Percentiles rank a stretch among this genome's conserved stretches.
These are phyloP conservation scores for Bipolaris cookei DNA, from an alignment of 2,329 filamentous ascomycete species.

Conservation along the genomic window DNA sequence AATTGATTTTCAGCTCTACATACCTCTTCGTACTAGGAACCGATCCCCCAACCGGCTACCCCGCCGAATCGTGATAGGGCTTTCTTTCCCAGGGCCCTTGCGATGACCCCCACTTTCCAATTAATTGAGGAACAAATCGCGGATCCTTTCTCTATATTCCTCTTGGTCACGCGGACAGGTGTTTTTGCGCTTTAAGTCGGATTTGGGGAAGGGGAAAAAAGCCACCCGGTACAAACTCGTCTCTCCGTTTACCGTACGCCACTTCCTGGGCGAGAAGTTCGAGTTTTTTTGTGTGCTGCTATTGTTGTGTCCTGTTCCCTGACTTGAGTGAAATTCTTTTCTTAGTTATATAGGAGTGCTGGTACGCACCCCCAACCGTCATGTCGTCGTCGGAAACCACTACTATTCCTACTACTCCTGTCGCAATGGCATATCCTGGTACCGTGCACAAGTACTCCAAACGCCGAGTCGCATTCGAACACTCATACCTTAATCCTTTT, in stretches of 20 bases:
- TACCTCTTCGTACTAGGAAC: too few relatives aligned
- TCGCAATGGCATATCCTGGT: conserved; percentile 45
- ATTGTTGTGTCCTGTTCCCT: too few relatives aligned
- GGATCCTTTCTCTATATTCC: too few relatives aligned
- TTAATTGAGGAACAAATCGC: too few relatives aligned
- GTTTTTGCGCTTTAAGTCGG: background rate
- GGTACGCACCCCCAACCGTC: background rate
- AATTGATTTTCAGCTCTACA: too few relatives aligned
- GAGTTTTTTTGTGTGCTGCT: background rate
- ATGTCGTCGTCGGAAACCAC: background rate
- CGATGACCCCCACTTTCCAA: too few relatives aligned
- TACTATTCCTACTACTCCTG: too few relatives aligned
- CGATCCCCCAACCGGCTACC: too few relatives aligned
- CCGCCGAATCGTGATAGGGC: too few relatives aligned
- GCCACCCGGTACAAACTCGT: background rate
- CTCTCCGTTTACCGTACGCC: background rate
- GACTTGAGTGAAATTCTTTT: too few relatives aligned
- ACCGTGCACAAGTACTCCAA: conserved; percentile 52
- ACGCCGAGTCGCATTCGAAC: conserved; percentile 56
- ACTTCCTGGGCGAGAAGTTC: background rate
- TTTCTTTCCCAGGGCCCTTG: too few relatives aligned
- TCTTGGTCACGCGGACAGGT: background rate
- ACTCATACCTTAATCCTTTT: conserved; percentile 40
- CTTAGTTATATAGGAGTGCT: too few relatives aligned
- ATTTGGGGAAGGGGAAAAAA: background rate